Evolutionary conservation across 139 green algal genomes (phyloP), one percentile per base, ranked within the genome.

Genomic region (Mesotaenium endlicherianum): DNA sequence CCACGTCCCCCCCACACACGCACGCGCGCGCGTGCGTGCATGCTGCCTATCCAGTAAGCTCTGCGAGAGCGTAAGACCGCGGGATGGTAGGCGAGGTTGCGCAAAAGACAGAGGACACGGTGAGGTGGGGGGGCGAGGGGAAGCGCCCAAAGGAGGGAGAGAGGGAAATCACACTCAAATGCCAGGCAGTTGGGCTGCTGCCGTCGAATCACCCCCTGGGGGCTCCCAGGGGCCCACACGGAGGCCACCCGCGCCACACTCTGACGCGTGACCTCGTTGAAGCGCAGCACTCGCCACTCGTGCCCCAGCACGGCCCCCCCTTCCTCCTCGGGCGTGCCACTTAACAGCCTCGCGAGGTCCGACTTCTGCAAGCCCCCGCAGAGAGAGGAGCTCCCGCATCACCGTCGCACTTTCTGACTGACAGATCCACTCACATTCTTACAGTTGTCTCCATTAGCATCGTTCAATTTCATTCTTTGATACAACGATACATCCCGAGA

Each of bases 261-360:
- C 69, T 93, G 90, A 39, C 90, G 75, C 0, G 90, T 93, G 30
- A 70, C 75, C n/a, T 67, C 82, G 53, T 93, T 93, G 84, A 93
- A 93, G 11, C 90, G 85, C 78, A 93, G 70, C 44, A 93, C 90
- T 1, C 90, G 77, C 90, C 90, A 93, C 71, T 93, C 78, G 2
- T 53, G 43, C 49, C 45, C 5, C 16, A 81, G 44, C 17, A 70
- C 36, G n/a, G 14, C 14, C 70, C 53, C 70, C n/a, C n/a, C n/a
- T n/a, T n/a, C n/a, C n/a, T n/a, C n/a, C n/a, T n/a, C n/a, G n/a
- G n/a, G n/a, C n/a, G n/a, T n/a, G n/a, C n/a, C n/a, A n/a, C n/a
- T n/a, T n/a, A n/a, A n/a, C n/a, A n/a, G n/a, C n/a, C n/a, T n/a
- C n/a, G n/a, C n/a, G n/a, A n/a, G n/a, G n/a, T n/a, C n/a, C n/a